Evolutionary conservation across 2,329 filamentous ascomycete species (phyloP).

Genomic region (Alternaria infectoria): DNA sequence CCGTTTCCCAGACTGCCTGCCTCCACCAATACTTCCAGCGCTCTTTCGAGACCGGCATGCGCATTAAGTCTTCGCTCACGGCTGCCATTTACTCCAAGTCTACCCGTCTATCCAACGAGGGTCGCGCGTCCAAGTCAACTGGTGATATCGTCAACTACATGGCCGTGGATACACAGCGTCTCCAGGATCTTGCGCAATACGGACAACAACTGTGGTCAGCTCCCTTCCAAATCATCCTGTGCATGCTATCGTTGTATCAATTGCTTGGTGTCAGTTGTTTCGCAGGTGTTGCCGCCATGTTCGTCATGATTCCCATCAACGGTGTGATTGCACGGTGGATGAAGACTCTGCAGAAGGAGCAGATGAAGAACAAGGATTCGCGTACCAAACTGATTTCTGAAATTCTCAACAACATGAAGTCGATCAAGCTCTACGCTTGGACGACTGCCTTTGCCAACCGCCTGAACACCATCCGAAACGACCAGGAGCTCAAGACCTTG

Average conservation of each 20-base stretch:
- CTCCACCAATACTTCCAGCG: conserved; percentile 98
- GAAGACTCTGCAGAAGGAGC: conserved; percentile 91
- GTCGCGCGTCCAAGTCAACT: conserved; percentile 84
- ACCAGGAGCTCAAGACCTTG: conserved; percentile 91
- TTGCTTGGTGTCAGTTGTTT: conserved; percentile 96
- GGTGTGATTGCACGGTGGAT: conserved; percentile 89
- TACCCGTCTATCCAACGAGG: conserved; percentile 89
- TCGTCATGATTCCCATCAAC: conserved; percentile 96
- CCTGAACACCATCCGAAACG: conserved; percentile 93
- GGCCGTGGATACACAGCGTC: conserved; percentile 95
- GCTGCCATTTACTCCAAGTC: conserved; percentile 94
- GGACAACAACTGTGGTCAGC: conserved; percentile 96
- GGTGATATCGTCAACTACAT: conserved; percentile 99
- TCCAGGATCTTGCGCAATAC: conserved; percentile 94
- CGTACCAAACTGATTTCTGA: conserved; percentile 93
- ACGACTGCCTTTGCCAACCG: conserved; percentile 97
- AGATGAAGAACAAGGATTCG: conserved; percentile 99
- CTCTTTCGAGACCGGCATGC: conserved; percentile 94
- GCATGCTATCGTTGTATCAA: conserved; percentile 94
- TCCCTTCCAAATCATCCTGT: conserved; percentile 93
- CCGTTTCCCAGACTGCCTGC: conserved; percentile 83
- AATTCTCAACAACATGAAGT: conserved; percentile 99
- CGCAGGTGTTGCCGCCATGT: conserved; percentile 91
- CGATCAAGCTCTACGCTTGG: conserved; percentile 97
- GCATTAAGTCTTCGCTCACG: conserved; percentile 88